Conservation (phyloP, 805 yeast genomes). For the Wickerhamomyces sydowiorum region DNA sequence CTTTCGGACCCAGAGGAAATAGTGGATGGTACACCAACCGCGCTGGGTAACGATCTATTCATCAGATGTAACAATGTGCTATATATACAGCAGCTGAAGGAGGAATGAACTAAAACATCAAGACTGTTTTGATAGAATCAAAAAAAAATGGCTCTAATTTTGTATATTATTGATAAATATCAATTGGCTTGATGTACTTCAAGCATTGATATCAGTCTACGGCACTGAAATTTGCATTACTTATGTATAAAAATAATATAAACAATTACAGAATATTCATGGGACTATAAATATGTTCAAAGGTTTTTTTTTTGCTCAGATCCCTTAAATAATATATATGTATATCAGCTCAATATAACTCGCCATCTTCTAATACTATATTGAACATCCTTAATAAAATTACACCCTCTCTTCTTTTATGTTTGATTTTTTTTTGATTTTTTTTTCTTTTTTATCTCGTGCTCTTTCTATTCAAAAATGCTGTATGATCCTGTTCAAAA, state of each 20-base stretch:
- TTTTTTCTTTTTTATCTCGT: background rate
- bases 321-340: too few species aligned
- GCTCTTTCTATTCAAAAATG: background rate
- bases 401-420: too few species aligned
- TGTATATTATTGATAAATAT: too few species aligned
- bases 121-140: too few species aligned
- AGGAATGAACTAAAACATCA: too few species aligned
- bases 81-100: slow-evolving; percentile 27
- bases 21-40: slow-evolving; percentile 41
- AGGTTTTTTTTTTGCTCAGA: background rate
- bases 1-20: slow-evolving; percentile 56
- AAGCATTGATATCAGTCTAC: too few species aligned
- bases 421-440: too few species aligned
- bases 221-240: background rate
- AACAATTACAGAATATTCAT: slow-evolving; percentile 1
- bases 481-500: background rate
- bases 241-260: background rate
- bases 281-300: background rate
- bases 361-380: too few species aligned
- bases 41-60: slow-evolving; percentile 68
- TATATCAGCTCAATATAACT: too few species aligned
- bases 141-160: too few species aligned
- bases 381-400: too few species aligned
- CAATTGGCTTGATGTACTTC: too few species aligned
- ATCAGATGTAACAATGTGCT: slow-evolving; percentile 89